These are phyloP conservation scores for Dothidotthia symphoricarpi DNA, from an alignment of 2,329 filamentous ascomycete species.

Conservation along the genomic window DNA sequence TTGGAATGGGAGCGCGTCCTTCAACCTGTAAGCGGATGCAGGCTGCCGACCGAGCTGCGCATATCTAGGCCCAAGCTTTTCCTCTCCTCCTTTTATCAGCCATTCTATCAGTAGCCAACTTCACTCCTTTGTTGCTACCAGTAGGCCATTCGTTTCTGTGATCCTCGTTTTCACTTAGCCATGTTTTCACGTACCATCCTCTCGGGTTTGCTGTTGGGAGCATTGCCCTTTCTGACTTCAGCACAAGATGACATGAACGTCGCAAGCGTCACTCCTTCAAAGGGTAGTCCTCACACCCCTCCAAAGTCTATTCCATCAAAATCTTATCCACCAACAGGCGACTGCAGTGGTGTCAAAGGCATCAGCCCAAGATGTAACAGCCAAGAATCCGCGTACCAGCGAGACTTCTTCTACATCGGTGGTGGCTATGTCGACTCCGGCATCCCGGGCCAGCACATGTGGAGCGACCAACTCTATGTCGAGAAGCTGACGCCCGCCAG, in stretches of 20 bases:
- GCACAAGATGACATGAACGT: conserved; percentile 2
- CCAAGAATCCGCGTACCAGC: conserved; percentile 20
- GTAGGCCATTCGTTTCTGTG: neutral
- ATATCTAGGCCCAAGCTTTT: neutral
- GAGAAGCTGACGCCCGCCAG: conserved; percentile 19
- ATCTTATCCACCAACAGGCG: neutral
- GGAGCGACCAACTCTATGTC: conserved; percentile 22
- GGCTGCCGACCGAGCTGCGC: neutral
- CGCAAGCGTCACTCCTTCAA: neutral
- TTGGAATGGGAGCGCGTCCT: conserved; percentile 1
- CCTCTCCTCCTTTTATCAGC: neutral
- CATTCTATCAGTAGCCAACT: neutral
- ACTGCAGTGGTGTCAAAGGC: conserved; percentile 16
- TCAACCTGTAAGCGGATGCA: neutral
- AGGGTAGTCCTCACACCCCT: neutral
- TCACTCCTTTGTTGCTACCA: conserved; percentile 1
- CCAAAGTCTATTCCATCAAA: no score
- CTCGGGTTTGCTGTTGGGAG: conserved; percentile 2
- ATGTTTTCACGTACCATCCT: conserved; percentile 4
- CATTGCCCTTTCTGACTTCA: conserved; percentile 2
- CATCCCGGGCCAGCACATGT: conserved; percentile 17
- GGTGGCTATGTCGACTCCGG: conserved; percentile 24
- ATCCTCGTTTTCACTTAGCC: neutral
- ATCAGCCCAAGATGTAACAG: conserved; percentile 20
- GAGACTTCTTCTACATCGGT: conserved; percentile 28